Evolutionary conservation across 371 early-diverging fungal genomes (phyloP), one percentile per base, ranked within the genome.

Genomic region (Vairimorpha ceranae): DNA sequence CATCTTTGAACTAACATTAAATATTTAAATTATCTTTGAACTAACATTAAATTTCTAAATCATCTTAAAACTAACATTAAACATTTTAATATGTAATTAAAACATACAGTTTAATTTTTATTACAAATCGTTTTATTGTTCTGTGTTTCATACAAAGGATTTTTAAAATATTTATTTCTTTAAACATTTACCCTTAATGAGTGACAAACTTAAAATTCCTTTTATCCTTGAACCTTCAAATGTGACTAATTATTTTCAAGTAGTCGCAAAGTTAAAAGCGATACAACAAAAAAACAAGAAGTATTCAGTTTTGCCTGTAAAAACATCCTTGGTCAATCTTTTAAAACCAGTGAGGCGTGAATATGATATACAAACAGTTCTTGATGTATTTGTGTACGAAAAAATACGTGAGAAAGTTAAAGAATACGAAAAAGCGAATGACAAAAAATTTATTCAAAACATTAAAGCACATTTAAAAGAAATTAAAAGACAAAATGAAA

Each of bases 161-260:
- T n/a, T n/a, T n/a, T n/a, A n/a, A n/a, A n/a, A n/a, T n/a, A n/a
- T n/a, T n/a, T n/a, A n/a, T n/a, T n/a, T n/a, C n/a, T n/a, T 61
- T 61, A 8, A 21, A 35, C 19, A 35, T 25, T 36, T 36, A 32
- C 32, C 33, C 33, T 19, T 14, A 7, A 70, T 70, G 71, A 32
- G 33, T 35, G 59, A 70, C 30, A 63, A 70, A 70, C 25, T 59
- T 15, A 33, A 33, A 36, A 48, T 63, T 27, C 77, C 77, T 12
- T 69, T 68, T 51, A 54, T 70, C 8, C 27, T 65, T 12, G 66
- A 65, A 43, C 65, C 70, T 17, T 32, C 54, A 33, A 66, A 54
- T 46, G 76, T 80, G 27, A 59, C 70, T 35, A 80, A 77, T 75
- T 69, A 60, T 38, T 54, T 73, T 4, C 80, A 80, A 35, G 3